These are phyloP conservation scores for Camptophora hylomeconis DNA, from an alignment of 2,329 filamentous ascomycete genomes.

Conservation along the genomic window DNA sequence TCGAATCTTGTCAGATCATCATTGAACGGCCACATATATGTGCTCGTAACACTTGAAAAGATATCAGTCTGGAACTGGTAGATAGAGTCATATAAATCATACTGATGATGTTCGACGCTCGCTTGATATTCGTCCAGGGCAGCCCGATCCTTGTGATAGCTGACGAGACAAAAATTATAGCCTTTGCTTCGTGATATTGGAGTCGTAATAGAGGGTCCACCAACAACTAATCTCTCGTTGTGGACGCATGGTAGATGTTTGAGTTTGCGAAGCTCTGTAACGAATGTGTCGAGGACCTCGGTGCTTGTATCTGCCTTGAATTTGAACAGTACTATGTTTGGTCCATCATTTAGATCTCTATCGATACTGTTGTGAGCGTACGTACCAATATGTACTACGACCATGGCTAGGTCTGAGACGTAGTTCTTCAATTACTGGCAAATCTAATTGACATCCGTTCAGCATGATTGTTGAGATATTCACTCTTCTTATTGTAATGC, in stretches of 20 bases:
- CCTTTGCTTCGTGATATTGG: conserved; percentile 41
- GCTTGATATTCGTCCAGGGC: conserved; percentile 41
- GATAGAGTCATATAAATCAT: conserved; percentile 5
- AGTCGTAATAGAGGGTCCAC: conserved; percentile 39
- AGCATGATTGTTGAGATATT: too few species aligned
- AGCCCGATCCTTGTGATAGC: conserved; percentile 34
- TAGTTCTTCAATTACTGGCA: too few species aligned
- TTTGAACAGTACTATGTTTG: conserved; percentile 43
- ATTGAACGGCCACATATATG: conserved; percentile 39
- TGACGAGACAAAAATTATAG: conserved; percentile 38
- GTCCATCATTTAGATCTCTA: too few species aligned
- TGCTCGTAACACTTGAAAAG: conserved; percentile 37
- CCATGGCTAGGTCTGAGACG: too few species aligned
- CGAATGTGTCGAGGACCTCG: conserved; percentile 33
- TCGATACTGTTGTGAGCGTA: too few species aligned
- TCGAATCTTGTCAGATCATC: conserved; percentile 43
- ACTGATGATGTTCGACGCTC: conserved; percentile 40
- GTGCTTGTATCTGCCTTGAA: conserved; percentile 31
- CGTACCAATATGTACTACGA: too few species aligned
- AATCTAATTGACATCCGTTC: too few species aligned
- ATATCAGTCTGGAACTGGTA: conserved; percentile 1
- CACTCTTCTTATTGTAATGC: too few species aligned
- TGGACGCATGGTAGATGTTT: conserved; percentile 37
- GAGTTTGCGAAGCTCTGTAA: conserved; percentile 36
- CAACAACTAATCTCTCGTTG: conserved; percentile 36